A percentile compares a stretch with the other conserved stretches of the same genome.
Conservation (phyloP, 768 basidiomycete species). For the Boletus speciosus region DNA sequence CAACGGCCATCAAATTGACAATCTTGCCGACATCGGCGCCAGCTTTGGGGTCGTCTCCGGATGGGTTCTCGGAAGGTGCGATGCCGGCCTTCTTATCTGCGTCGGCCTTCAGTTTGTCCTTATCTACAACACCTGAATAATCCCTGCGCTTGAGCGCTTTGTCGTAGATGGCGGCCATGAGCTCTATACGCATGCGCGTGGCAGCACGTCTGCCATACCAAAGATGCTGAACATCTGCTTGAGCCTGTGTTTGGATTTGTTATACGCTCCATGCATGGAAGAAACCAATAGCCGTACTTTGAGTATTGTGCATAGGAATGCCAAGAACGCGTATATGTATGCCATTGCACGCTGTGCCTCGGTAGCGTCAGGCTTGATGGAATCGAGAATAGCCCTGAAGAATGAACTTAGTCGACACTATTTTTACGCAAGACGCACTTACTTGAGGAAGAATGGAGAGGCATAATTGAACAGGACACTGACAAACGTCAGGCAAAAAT, state of each 20-base stretch:
- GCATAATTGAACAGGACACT: conserved; percentile 77
- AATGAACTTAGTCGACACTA: neutral
- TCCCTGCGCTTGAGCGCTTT: conserved; percentile 84
- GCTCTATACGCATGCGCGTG: conserved; percentile 69
- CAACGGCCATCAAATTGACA: conserved; percentile 84
- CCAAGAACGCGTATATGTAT: conserved; percentile 75
- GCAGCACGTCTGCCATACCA: conserved; percentile 79
- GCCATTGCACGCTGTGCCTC: conserved; percentile 54
- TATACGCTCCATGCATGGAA: neutral
- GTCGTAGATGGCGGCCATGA: conserved; percentile 86
- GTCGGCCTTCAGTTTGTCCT: conserved; percentile 35
- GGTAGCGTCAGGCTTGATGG: conserved; percentile 43
- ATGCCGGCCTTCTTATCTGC: conserved; percentile 21
- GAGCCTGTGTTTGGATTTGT: conserved; percentile 34
- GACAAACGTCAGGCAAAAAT: conserved; percentile 62
- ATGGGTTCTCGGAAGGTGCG: conserved; percentile 23
- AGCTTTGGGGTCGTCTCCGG: conserved; percentile 52
- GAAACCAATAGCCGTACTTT: conserved; percentile 13
- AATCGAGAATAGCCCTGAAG: conserved; percentile 55
- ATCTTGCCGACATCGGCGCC: conserved; percentile 89
- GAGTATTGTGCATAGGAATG: conserved; percentile 53
- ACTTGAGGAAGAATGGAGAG: conserved; percentile 84
- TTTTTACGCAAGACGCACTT: conserved; percentile 8
- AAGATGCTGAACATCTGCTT: conserved; percentile 71
- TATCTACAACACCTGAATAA: conserved; percentile 70